Percentiles rank a stretch among this genome's conserved stretches.
phyloP scores from a whole-genome alignment of 768 basidiomycete genomes.

The Mycena pura region DNA sequence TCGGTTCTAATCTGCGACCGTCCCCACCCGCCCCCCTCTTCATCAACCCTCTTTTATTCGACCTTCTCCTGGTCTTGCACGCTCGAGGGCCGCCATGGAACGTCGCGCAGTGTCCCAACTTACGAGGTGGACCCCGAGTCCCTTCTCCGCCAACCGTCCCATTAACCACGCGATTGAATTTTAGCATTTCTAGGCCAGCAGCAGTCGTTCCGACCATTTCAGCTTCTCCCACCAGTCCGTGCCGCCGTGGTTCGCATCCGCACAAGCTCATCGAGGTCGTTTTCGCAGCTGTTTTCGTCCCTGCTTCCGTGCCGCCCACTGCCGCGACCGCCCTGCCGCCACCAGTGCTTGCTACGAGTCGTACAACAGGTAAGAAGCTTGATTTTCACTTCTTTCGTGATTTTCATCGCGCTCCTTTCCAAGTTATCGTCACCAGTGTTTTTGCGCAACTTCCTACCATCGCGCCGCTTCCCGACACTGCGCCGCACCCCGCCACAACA shows the following conservation, averaged over 20 bases:
- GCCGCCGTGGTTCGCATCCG: neutral
- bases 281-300: conserved; percentile 7
- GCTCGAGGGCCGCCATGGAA: conserved; percentile 10
- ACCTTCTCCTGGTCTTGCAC: conserved; percentile 5
- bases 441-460: conserved; percentile 2
- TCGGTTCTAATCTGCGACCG: conserved; percentile 22
- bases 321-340: conserved; percentile 3
- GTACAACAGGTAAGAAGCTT: conserved; percentile 18
- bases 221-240: conserved; percentile 12
- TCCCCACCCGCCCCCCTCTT: conserved; percentile 9
- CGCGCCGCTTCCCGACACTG: neutral
- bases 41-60: conserved; percentile 20
- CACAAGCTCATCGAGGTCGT: neutral
- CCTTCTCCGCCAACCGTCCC: too few relatives aligned
- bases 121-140: conserved; percentile 8
- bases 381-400: conserved; percentile 6
- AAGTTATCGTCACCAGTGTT: conserved; percentile 19
- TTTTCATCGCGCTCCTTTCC: conserved; percentile 1
- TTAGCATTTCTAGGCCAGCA: conserved; percentile 2
- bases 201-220: conserved; percentile 8
- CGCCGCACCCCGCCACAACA: neutral
- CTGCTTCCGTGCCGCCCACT: conserved; percentile 15
- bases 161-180: neutral
- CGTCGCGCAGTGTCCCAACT: conserved; percentile 12
- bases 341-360: neutral